A percentile compares a stretch with the other conserved stretches of the same genome.
phyloP scores from a whole-genome alignment of 2,329 filamentous ascomycete species.

The Alternaria sp. region DNA sequence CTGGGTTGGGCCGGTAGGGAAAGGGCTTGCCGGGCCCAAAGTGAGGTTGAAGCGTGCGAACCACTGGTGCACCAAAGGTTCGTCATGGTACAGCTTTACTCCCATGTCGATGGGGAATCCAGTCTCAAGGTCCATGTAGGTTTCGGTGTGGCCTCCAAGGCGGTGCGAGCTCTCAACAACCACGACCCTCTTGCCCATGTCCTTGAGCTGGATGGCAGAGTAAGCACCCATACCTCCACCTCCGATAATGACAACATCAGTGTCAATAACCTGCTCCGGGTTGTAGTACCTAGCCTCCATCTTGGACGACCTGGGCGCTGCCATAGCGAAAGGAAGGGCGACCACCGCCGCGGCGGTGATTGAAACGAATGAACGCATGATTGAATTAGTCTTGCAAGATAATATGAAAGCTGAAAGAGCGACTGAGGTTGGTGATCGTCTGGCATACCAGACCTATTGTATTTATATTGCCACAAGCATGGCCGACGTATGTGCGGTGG shows the following conservation, averaged over 20 bases:
- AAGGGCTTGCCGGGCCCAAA: background rate
- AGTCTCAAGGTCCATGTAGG: conserved; percentile 50
- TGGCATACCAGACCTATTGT: background rate
- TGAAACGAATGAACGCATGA: background rate
- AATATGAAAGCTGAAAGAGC: background rate
- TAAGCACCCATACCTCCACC: conserved; percentile 52
- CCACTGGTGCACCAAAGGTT: conserved; percentile 42
- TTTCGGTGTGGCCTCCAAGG: conserved; percentile 59
- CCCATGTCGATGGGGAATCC: conserved; percentile 44
- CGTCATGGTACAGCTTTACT: conserved; percentile 49
- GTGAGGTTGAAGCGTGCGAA: conserved; percentile 18
- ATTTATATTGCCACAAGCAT: background rate
- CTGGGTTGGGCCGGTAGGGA: background rate
- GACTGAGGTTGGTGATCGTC: background rate
- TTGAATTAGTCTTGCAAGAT: background rate
- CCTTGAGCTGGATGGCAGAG: conserved; percentile 50
- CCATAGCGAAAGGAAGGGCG: conserved; percentile 2
- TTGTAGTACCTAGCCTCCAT: conserved; percentile 1
- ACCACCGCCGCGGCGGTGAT: conserved; percentile 3
- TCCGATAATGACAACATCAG: conserved; percentile 49
- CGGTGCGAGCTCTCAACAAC: conserved; percentile 48
- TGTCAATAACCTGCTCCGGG: conserved; percentile 1
- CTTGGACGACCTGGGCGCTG: background rate
- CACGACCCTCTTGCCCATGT: conserved; percentile 47
- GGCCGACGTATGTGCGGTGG: background rate